Evolutionary conservation across 768 basidiomycete species (phyloP).

Genomic region (Auricularia sp.): DNA sequence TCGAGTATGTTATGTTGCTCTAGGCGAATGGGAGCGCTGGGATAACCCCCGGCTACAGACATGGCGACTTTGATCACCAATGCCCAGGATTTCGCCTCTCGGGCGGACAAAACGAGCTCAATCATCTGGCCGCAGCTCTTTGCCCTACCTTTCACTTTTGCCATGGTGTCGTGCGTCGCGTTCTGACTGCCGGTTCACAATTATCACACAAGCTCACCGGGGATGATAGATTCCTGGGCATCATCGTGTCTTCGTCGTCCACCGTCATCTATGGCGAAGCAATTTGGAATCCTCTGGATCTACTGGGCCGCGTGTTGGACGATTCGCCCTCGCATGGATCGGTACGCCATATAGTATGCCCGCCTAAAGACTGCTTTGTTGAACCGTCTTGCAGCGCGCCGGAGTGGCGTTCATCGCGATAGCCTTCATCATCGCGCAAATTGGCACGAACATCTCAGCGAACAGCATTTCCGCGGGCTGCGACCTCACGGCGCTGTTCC

Average conservation of each 20-base stretch:
- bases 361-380: conserved; percentile 9
- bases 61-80: conserved; percentile 32
- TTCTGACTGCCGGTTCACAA: too few species aligned
- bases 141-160: conserved; percentile 63
- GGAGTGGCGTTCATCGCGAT: conserved; percentile 68
- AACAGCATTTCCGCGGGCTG: conserved; percentile 79
- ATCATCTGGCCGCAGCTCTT: conserved; percentile 58
- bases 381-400: conserved; percentile 6
- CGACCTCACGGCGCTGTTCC: conserved; percentile 68
- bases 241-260: conserved; percentile 72
- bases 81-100: conserved; percentile 58
- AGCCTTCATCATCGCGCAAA: conserved; percentile 69
- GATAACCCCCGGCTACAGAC: background rate
- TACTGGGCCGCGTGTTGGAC: conserved; percentile 60
- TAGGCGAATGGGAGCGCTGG: background rate
- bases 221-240: conserved; percentile 52
- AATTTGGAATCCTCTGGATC: conserved; percentile 70
- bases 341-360: conserved; percentile 41
- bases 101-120: conserved; percentile 39
- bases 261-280: conserved; percentile 65
- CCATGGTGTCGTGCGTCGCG: conserved; percentile 32
- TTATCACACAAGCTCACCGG: too few species aligned
- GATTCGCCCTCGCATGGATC: conserved; percentile 50
- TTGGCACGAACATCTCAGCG: conserved; percentile 68
- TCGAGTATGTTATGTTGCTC: conserved; percentile 62